A percentile compares a stretch with the other conserved stretches of the same genome.
Evolutionary conservation across 139 green algal genomes (phyloP).

Genomic region (Ostreobium quekettii): DNA sequence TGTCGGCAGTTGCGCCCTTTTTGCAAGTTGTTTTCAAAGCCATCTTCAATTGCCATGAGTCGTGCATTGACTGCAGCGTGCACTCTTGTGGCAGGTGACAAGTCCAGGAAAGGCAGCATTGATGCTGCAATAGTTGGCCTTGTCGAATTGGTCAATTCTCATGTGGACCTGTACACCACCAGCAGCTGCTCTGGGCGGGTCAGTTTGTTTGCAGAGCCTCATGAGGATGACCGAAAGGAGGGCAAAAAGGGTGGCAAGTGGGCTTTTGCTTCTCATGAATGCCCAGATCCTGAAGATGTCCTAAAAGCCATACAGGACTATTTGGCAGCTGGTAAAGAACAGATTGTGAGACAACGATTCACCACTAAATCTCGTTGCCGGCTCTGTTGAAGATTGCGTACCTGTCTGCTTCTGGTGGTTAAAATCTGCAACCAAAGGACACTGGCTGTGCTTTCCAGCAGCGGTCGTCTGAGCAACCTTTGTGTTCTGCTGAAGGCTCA

Average conservation of each 20-base stretch:
- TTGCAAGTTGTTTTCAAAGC: not conserved
- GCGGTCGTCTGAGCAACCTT: slow-evolving; percentile 9
- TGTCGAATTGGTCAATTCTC: slow-evolving; percentile 45
- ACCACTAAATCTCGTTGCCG: no score
- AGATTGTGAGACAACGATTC: no score
- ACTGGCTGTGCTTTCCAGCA: no score
- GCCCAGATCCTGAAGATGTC: slow-evolving; percentile 29
- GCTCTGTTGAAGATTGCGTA: no score
- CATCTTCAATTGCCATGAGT: not conserved
- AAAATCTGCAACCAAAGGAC: no score
- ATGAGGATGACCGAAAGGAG: slow-evolving; percentile 19
- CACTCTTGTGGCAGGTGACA: slow-evolving; percentile 39
- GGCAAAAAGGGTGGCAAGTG: slow-evolving; percentile 58
- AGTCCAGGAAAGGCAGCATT: slow-evolving; percentile 52
- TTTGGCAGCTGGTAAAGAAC: not conserved
- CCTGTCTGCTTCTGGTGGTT: no score
- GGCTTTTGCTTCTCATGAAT: slow-evolving; percentile 54
- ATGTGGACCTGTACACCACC: slow-evolving; percentile 48
- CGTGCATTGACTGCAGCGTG: not conserved
- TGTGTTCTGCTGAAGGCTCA: not conserved
- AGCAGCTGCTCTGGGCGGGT: slow-evolving; percentile 48
- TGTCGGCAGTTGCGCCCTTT: not conserved
- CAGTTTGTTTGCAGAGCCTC: slow-evolving; percentile 48
- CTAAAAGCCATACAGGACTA: slow-evolving; percentile 20
- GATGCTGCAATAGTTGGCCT: slow-evolving; percentile 46